A percentile compares a stretch with the other conserved stretches of the same genome.
Evolutionary conservation across 495 filamentous ascomycete species (phyloP).

Genomic region (Penicillium angulare): DNA sequence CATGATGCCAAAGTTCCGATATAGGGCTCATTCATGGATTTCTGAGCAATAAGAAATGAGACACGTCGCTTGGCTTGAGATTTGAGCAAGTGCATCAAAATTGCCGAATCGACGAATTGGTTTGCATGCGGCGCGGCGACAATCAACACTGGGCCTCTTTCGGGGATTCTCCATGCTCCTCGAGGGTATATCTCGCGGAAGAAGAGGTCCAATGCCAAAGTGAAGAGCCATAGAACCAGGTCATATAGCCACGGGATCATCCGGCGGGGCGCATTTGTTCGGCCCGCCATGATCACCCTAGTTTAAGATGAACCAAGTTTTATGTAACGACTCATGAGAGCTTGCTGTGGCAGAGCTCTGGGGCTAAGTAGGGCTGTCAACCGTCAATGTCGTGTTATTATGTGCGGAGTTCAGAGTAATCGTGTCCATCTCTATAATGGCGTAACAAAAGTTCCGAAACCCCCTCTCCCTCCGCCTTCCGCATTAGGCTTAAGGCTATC

Average conservation of each 20-base stretch:
- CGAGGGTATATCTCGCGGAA: slow-evolving; percentile 96
- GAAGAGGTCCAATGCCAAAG: slow-evolving; percentile 84
- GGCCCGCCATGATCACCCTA: slow-evolving; percentile 25
- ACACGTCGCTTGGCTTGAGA: slow-evolving; percentile 82
- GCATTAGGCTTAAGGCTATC: too few relatives aligned
- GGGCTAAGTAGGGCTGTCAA: too few relatives aligned
- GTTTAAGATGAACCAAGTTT: too few relatives aligned
- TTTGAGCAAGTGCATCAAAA: slow-evolving; percentile 83
- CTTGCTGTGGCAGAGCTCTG: too few relatives aligned
- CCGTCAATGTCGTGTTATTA: too few relatives aligned
- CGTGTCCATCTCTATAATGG: too few relatives aligned
- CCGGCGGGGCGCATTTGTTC: slow-evolving; percentile 4
- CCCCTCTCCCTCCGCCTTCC: too few relatives aligned
- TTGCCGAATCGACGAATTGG: slow-evolving; percentile 93
- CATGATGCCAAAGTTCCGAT: slow-evolving; percentile 77
- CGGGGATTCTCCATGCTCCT: slow-evolving; percentile 86
- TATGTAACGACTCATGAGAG: too few relatives aligned
- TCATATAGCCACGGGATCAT: slow-evolving; percentile 76
- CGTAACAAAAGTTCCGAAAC: too few relatives aligned
- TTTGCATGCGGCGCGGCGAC: slow-evolving; percentile 97
- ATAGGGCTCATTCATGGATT: slow-evolving; percentile 81
- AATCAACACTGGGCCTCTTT: slow-evolving; percentile 82
- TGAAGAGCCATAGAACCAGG: slow-evolving; percentile 75
- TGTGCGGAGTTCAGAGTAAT: too few relatives aligned
- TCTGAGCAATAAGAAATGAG: slow-evolving; percentile 87